Base-by-base conservation (phyloP, 2,329 filamentous ascomycete genomes). In the Trichoderma polysporum region DNA sequence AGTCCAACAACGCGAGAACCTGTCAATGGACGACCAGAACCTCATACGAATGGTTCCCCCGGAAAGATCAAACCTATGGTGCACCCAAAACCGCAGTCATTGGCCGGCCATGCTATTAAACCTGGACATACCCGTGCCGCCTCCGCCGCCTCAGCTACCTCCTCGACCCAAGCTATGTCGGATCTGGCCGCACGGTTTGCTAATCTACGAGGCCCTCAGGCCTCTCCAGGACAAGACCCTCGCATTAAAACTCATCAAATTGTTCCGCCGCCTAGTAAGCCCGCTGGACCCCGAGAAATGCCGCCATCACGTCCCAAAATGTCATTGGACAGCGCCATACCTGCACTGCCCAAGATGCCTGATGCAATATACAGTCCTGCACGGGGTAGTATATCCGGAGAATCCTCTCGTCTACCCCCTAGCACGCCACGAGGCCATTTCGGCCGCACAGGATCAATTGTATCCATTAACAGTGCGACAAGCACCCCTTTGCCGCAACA, bases 311-410 rank as follows among this genome's bases (percentile, higher is more conserved):
- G 77, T 50, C 79, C 81, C 1, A 81, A 81, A 59, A 74, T 86
- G 10, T 80, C 82, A 2, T 71, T 88, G 1, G 80, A 86, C 54
- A 85, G 81, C 29, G 75, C 84, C n/a, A 75, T 86, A 8, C 82
- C 85, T 12, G 82, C 82, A 17, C 79, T 93, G 73, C 91, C 91
- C 12, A 91, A 90, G 74, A 79, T 90, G 53, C 91, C 91, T 1
- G 90, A 89, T 72, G 90, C 91, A 8, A 91, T 91, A 4, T 94
- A 93, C 74, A 93, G 88, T 72, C 91, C 91, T n/a, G 89, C 89
- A 1, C 84, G 90, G 37, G 91, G 91, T 31, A 90, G 88, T 66
- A 82, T 90, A 4, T 88, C 89, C 3, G 87, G 85, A 27, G 88
- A 89, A 68, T 84, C 86, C 27, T 85, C 90, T 9, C 84, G 88